Evolutionary conservation across 768 basidiomycete genomes (phyloP), one percentile per base, ranked within the genome.

Genomic region (Pleurotus sapidus): DNA sequence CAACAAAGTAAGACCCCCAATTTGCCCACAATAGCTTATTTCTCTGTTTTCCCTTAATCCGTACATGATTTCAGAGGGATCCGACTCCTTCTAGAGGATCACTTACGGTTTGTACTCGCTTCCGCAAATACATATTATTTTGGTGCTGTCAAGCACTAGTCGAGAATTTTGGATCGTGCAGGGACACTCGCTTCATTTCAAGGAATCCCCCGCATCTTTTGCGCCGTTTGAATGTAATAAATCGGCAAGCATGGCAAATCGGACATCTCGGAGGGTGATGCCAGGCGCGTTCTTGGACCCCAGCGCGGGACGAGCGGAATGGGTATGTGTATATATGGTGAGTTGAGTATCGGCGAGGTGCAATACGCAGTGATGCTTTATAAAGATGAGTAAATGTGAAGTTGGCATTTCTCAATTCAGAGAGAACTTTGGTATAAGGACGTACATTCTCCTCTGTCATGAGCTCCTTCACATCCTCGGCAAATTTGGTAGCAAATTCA

Each of bases 191-290:
- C 20, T 20, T 20, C 20, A 20, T 20, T 20, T 20, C 3, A 1
- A 20, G 20, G 20, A 20, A 34, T 11, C 30, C 11, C 30, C 30
- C 9, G 30, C 8, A 11, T 34, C 30, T 0, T 4, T 34, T 34
- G 30, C 30, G 30, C 11, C 30, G 3, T 3, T 34, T 11, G 30
- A 9, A n/a, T 27, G 39, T 6, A 54, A 39, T 30, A 4, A 12
- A 38, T 54, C 51, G 8, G 8, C n/a, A 5, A 54, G 39, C 3
- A 54, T 54, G 51, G 51, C 51, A 37, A 54, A 54, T 18, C 51
- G 15, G 51, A 54, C 42, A 42, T 54, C 51, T 12, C 51, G 51
- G 4, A 54, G 51, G 1, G 51, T 54, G 25, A 54, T 54, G 2
- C 51, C 51, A 38, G 51, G 51, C 7, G 51, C 51, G n/a, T 54